Base-by-base conservation (phyloP, 305 asterid species). In the Caryopteris hybrid region DNA sequence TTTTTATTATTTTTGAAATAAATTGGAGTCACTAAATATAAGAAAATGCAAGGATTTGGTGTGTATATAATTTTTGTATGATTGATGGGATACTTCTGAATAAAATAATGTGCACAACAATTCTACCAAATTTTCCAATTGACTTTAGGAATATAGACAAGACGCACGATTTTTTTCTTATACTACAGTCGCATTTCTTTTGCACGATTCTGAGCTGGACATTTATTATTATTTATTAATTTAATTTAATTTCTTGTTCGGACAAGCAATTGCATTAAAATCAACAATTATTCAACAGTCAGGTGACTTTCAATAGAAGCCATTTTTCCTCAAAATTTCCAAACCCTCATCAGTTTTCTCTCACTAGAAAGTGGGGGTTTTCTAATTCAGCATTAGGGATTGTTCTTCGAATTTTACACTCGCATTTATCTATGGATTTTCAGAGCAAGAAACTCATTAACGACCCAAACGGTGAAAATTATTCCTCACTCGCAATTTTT, bases 401-500 rank as follows among this genome's bases (percentile, higher is more conserved):
- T 67, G 8, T 64, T 39, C 56, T 41, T 52, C 74, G 53, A 65
- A 69, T 61, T 46, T 53, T 21, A 11, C 57, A 41, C 66, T 60
- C 74, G 75, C 74, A 67, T 72, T 78, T 21, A 3, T 23, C 83
- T 61, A 84, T 94, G 99, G 88, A 87, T 82, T 91, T 60, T 45
- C 88, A 64, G 59, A 71, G 88, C 83, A 94, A 89, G 81, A 94
- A 94, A 76, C 96, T 94, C 86, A 91, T 94, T 75, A 89, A 89
- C 80, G 87, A 94, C 66, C 99, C 99, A 3, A 86, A 87, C 80
- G 89, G 99, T 94, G 65, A 68, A 54, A 23, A 7, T 7, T 8
- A 38, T 47, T 78, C 39, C 46, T 51, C 72, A 43, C 69, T 71
- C 76, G 52, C 47, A 10, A 50, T 71, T 66, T 22, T 10, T 55